Evolutionary conservation across 768 basidiomycete species (phyloP), one percentile per base, ranked within the genome.

Genomic region (Solioccasus polychromus): DNA sequence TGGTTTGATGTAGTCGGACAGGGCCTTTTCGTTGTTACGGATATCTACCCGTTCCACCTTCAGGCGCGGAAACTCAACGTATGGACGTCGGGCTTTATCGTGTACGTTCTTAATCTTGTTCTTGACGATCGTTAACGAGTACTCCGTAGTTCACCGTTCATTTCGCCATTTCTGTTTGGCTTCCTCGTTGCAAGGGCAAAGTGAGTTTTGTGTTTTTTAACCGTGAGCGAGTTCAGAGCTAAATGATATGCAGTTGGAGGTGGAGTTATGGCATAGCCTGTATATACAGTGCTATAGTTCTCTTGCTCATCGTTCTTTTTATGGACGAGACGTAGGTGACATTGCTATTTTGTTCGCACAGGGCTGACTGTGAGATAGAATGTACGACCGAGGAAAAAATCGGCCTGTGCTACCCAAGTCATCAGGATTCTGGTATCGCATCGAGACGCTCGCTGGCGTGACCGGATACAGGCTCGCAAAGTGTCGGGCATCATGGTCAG

Each of bases 251-350:
- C 36, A 74, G 70, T 42, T 78, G 71, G 71, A 58, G 74, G 25
- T 78, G 77, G 76, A 64, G 74, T n/a, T 79, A 79, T 47, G 75
- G 74, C 17, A 72, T 77, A 49, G 78, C 69, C 0, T 71, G 70
- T 15, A 71, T 78, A 9, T 80, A 78, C 53, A 59, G 66, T 30
- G 68, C 58, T 3, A 44, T 76, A n/a, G 72, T 80, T 19, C 59
- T 79, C n/a, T 31, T 55, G 1, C 53, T 79, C 15, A 76, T 80
- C 39, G 60, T 60, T 9, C 52, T 79, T 39, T 71, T 79, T 47
- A 55, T 69, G 54, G 73, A 77, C 39, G 79, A 80, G 48, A 79
- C 78, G 75, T 76, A 51, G 44, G 66, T 55, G 15, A 31, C 17
- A 8, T 19, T 7, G 12, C 34, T 20, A 12, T 26, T 29, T 25